Evolutionary conservation across 2,329 filamentous ascomycete genomes (phyloP), one percentile per base, ranked within the genome.

Genomic region (Cytospora schulzeri): DNA sequence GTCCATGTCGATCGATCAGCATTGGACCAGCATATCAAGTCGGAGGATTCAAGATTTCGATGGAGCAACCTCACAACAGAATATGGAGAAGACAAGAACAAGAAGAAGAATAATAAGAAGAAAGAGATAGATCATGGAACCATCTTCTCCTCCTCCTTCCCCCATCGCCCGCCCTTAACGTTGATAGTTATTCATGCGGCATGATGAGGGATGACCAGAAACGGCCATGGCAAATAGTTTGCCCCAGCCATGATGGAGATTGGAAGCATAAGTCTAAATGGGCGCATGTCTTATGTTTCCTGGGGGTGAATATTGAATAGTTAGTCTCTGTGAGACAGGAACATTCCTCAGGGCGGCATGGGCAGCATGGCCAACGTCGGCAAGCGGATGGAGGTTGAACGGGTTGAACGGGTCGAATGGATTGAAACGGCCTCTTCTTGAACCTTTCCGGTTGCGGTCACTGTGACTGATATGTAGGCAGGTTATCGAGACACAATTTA

Each of bases 211-310:
- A 35, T 50, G 53, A 28, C 3, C 50, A 52, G 9, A 8, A 33
- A 26, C 52, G 35, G 50, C 33, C 26, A 35, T 45, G n/a, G 35
- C 28, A 7, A n/a, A 29, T 61, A 45, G 22, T 48, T 52, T 26
- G 41, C 29, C n/a, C 65, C 54, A 66, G 62, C 65, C 65, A 53
- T 59, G 55, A 41, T 57, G 65, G n/a, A 66, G 55, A 58, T 65
- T 59, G 54, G 65, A 51, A 28, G 19, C n/a, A 54, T 12, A 52
- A 45, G 29, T 54, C 50, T 41, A 28, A 15, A 33, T 29, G 52
- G 64, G 12, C n/a, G 9, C 45, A 59, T 56, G 60, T 62, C 60
- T 51, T 14, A 9, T 31, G 19, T 19, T 38, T 24, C 15, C 24
- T 45, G 45, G 61, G 4, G 29, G 29, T 4, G 9, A 4, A 31